Evolutionary conservation across 2,329 filamentous ascomycete species (phyloP).

Genomic region (Thielaviopsis musarum): DNA sequence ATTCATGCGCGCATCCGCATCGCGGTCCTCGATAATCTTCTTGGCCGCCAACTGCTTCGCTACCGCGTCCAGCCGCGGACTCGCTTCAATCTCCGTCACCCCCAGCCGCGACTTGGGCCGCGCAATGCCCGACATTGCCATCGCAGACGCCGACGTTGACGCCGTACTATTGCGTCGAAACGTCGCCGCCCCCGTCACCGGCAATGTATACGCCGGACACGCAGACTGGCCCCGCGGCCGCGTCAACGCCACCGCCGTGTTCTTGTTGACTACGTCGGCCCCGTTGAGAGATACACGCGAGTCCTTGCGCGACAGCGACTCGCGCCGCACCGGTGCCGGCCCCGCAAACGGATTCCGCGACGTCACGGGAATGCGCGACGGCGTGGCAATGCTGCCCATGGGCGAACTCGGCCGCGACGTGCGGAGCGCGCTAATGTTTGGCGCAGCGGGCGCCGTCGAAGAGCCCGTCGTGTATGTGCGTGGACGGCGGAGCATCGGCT

Average conservation of each 20-base stretch:
- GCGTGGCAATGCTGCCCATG: no score
- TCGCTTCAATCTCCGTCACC: constrained; percentile 21
- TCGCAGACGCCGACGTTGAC: not conserved
- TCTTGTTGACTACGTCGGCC: no score
- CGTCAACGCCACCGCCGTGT: no score
- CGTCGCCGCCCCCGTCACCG: not conserved
- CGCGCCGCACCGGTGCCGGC: not conserved
- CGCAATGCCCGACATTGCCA: no score
- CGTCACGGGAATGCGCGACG: not conserved
- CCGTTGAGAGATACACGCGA: no score
- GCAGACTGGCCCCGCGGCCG: not conserved
- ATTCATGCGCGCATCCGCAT: constrained; percentile 63
- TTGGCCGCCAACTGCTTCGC: constrained; percentile 58
- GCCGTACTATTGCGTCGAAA: not conserved
- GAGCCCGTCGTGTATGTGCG: no score
- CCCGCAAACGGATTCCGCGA: constrained; percentile 8
- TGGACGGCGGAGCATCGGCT: no score
- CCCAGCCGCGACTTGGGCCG: constrained; percentile 9
- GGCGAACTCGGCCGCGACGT: no score
- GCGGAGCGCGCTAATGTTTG: no score
- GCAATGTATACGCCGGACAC: no score
- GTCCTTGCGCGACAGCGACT: no score
- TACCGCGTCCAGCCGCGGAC: constrained; percentile 42
- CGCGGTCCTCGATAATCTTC: constrained; percentile 54
- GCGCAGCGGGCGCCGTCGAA: no score